These are phyloP conservation scores for Claviceps sp. DNA, from an alignment of 2,329 filamentous ascomycete species.

Conservation along the genomic window DNA sequence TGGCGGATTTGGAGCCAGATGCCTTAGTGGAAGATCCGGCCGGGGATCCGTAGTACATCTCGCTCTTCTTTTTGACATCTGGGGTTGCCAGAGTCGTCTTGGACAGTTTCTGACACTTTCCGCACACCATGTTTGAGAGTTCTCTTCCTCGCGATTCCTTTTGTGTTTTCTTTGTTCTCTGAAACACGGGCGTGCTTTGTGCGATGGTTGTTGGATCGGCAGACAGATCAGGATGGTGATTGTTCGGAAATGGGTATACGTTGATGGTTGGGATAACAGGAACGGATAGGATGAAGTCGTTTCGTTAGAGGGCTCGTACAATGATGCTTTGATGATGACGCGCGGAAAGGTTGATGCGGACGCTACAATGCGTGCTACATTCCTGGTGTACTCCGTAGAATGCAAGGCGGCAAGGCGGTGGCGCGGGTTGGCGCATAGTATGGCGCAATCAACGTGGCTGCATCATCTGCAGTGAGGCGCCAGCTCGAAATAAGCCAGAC, in stretches of 20 bases:
- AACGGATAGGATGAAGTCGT: not conserved
- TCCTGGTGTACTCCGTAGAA: not conserved
- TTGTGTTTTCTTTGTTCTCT: not conserved
- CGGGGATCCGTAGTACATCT: conserved; percentile 51
- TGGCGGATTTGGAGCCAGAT: conserved; percentile 32
- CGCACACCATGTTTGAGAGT: conserved; percentile 42
- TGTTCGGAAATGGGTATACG: too few species aligned
- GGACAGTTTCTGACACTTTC: conserved; percentile 48
- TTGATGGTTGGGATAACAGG: not conserved
- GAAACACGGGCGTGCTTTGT: too few species aligned
- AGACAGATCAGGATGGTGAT: too few species aligned
- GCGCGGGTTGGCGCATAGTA: not conserved
- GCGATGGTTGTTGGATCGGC: too few species aligned
- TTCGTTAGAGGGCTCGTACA: not conserved
- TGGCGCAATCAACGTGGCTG: not conserved
- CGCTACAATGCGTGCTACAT: not conserved
- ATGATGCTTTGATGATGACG: not conserved
- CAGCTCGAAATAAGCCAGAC: too few species aligned
- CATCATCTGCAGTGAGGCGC: too few species aligned
- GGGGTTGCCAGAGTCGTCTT: conserved; percentile 49
- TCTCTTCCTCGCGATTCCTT: not conserved
- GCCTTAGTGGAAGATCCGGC: conserved; percentile 23
- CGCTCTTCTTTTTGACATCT: conserved; percentile 51
- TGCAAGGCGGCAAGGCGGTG: not conserved
- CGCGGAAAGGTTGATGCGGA: not conserved